Evolutionary conservation across 192 early-diverging fungal genomes (phyloP).

Genomic region (Funneliformis mosseae): DNA sequence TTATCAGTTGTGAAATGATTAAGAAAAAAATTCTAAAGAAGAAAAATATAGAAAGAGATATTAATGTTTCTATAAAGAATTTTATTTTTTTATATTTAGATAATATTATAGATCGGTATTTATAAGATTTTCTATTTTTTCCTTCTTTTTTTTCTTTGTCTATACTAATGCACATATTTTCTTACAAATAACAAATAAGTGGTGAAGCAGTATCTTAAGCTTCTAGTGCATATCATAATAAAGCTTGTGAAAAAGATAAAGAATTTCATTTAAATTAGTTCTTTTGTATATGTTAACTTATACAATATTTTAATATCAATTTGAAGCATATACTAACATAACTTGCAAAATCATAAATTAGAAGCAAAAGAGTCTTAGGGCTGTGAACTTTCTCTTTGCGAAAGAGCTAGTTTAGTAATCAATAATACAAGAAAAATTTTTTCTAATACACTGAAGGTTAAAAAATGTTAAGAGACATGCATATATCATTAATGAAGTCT

Average conservation of each 20-base stretch:
- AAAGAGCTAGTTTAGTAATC: constrained; percentile 14
- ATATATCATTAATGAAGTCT: constrained; percentile 1
- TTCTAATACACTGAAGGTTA: not conserved
- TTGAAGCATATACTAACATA: not conserved
- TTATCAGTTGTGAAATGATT: constrained; percentile 1
- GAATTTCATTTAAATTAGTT: constrained; percentile 13
- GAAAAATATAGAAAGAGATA: constrained; percentile 29
- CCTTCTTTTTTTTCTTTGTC: not conserved
- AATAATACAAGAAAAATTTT: not conserved
- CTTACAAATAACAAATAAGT: not conserved
- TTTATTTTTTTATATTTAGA: constrained; percentile 35
- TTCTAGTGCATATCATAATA: not conserved
- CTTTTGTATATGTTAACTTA: constrained; percentile 27
- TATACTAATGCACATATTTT: not conserved
- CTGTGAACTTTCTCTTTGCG: constrained; percentile 19
- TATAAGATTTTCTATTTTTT: constrained; percentile 13
- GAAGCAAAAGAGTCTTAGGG: not conserved
- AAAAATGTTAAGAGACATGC: constrained; percentile 26
- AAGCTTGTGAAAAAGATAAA: not conserved
- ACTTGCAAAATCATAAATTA: constrained; percentile 21
- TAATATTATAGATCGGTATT: constrained; percentile 26
- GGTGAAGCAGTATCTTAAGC: constrained; percentile 19
- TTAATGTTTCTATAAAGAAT: constrained; percentile 26
- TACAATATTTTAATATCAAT: not conserved
- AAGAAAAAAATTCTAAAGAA: constrained; percentile 26